phyloP scores from a whole-genome alignment of 2,329 filamentous ascomycete genomes.

The Phialemonium atrogriseum region DNA sequence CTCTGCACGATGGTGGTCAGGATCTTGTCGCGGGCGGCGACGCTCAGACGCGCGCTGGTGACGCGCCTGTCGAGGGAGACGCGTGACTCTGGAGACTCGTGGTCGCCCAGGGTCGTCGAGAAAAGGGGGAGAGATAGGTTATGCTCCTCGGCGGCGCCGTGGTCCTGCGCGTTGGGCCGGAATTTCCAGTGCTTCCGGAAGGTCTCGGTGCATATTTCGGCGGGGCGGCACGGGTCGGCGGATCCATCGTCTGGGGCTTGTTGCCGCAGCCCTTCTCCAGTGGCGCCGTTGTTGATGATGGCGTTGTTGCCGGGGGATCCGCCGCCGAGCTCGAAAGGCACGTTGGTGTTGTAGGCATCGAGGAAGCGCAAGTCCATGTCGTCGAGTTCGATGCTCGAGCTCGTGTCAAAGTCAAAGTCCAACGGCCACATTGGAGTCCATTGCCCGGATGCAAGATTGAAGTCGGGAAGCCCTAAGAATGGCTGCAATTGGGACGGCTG shows the following conservation, averaged over 20 bases:
- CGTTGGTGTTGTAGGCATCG: slow-evolving; percentile 20
- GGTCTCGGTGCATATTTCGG: slow-evolving; percentile 14
- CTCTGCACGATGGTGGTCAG: slow-evolving; percentile 19
- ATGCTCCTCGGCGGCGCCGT: slow-evolving; percentile 20
- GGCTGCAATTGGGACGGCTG: too few relatives aligned
- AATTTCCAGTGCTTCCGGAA: slow-evolving; percentile 22
- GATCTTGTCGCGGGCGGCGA: slow-evolving; percentile 18
- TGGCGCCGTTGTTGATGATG: too few relatives aligned
- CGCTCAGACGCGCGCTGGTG: slow-evolving; percentile 11
- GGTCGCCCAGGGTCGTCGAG: slow-evolving; percentile 9
- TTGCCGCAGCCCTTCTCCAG: too few relatives aligned
- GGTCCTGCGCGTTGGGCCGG: slow-evolving; percentile 20
- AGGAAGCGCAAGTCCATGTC: slow-evolving; percentile 23
- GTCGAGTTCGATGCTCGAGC: slow-evolving; percentile 18
- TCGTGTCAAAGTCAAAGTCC: slow-evolving; percentile 10
- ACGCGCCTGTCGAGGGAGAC: slow-evolving; percentile 12
- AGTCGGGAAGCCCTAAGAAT: slow-evolving; percentile 4
- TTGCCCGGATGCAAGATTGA: slow-evolving; percentile 3
- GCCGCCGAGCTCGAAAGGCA: slow-evolving; percentile 19
- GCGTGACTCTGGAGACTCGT: slow-evolving; percentile 16
- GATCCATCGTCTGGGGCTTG: too few relatives aligned
- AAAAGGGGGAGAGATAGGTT: slow-evolving; percentile 22
- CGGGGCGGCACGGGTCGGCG: slow-evolving; percentile 7
- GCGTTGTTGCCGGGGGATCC: slow-evolving; percentile 3
- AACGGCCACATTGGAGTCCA: slow-evolving; percentile 9